Base-by-base conservation (phyloP, 352 stramenopile species). In the Pythium volutum region DNA sequence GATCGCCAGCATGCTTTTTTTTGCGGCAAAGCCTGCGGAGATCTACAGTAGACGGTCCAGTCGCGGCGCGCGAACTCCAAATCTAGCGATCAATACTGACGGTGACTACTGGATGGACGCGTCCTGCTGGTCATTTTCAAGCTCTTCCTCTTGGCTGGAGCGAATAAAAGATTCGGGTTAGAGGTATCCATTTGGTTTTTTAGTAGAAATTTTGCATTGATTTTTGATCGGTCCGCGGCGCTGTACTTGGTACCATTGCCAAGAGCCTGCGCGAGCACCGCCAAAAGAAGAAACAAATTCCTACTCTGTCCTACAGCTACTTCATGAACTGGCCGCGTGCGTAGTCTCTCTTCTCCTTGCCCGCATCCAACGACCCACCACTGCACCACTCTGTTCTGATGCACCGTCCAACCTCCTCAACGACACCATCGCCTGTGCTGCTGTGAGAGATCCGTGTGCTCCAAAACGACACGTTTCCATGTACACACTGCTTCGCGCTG, bases 271-370 rank as follows among this genome's bases (percentile, higher is more conserved):
- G 27, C 20, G 54, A 26, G 41, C 8, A 18, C 22, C 42, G 54
- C 31, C 42, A 62, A 54, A 46, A 46, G 22, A 54, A 45, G 39
- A 51, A 55, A 22, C 25, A 34, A 59, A 58, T 54, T 60, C 59
- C 59, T 66, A 66, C 31, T 66, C 59, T 66, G 59, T 66, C 59
- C 59, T 66, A 66, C 29, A 62, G 16, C 41, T 48, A 48, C 41
- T 54, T 16, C 18, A 60, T 60, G 42, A 53, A 60, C 18, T 52
- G 42, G 23, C 18, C 14, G 54, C 27, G 6, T 22, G 14, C 36
- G 36, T 42, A 14, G 39, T 16, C 31, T 27, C 47, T 41, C 47
- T 33, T 38, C 53, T 38, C 31, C n/a, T 9, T 16, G 11, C 18
- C 38, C 20, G 25, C 26, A 33, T 10, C 29, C 29, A 38, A 11